A percentile compares a stretch with the other conserved stretches of the same genome.
Conservation (phyloP, 129 eudicot genomes). For the Flaveria ramosissima region DNA sequence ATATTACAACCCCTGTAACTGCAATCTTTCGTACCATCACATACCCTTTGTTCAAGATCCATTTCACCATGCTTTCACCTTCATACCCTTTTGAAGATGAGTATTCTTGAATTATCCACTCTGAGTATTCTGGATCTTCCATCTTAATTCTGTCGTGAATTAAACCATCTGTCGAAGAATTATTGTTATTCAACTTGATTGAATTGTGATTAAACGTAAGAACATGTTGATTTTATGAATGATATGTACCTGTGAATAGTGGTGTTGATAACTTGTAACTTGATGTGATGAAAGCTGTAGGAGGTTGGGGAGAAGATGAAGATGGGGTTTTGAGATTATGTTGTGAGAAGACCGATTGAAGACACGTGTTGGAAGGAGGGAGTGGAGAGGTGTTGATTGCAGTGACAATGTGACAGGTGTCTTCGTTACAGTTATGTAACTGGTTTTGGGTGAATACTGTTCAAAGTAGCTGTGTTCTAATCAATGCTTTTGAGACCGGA, state of each 20-base stretch:
- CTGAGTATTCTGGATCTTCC: conserved; percentile 49
- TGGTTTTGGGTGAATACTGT: too few relatives aligned
- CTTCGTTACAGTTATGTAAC: background rate
- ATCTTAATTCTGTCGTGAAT: conserved; percentile 28
- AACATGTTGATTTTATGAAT: background rate
- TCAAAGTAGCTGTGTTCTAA: too few relatives aligned
- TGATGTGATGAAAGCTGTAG: background rate
- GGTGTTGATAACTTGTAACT: background rate
- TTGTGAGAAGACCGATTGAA: background rate
- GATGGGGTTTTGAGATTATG: conserved; percentile 2
- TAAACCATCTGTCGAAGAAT: background rate
- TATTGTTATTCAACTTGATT: too few relatives aligned
- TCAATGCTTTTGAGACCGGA: too few relatives aligned
- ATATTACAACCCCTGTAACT: conserved; percentile 55
- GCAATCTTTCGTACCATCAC: conserved; percentile 53
- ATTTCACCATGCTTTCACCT: conserved; percentile 24
- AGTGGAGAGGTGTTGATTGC: conserved; percentile 8
- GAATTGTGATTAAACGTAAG: background rate
- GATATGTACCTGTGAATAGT: conserved; percentile 2
- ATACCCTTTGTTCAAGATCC: conserved; percentile 55
- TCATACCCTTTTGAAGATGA: conserved; percentile 21
- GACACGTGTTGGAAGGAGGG: conserved; percentile 36
- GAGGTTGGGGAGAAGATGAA: background rate
- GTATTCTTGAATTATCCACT: conserved; percentile 41
- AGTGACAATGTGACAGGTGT: conserved; percentile 33